These are phyloP conservation scores for Lactarius sanguifluus DNA, from an alignment of 768 basidiomycete species.

Conservation along the genomic window DNA sequence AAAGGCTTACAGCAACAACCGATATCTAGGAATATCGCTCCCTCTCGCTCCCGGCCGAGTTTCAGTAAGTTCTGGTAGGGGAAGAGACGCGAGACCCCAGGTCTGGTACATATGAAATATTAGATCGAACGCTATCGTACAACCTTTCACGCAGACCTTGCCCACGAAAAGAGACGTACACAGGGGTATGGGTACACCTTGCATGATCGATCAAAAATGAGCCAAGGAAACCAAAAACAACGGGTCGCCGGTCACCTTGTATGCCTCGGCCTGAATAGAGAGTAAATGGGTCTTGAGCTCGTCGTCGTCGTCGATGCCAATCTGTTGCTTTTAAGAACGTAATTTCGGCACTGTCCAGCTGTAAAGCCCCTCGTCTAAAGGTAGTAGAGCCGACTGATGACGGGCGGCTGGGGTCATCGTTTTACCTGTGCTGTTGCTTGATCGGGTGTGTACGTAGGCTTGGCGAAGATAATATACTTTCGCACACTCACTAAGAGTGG, in stretches of 20 bases:
- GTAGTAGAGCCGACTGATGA: not conserved
- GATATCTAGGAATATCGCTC: constrained; percentile 45
- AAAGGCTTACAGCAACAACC: constrained; percentile 45
- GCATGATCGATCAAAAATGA: not conserved
- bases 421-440: not conserved
- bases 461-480: not conserved
- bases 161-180: constrained; percentile 34
- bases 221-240: not conserved
- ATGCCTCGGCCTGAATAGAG: constrained; percentile 35
- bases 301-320: constrained; percentile 35
- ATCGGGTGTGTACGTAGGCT: not conserved
- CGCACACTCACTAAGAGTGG: not conserved
- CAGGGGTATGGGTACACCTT: constrained; percentile 38
- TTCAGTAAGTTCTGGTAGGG: constrained; percentile 36
- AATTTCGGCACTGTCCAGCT: constrained; percentile 23
- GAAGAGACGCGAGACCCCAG: constrained; percentile 32
- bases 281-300: constrained; percentile 37
- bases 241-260: constrained; percentile 34
- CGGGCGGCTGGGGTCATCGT: not conserved
- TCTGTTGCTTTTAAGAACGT: constrained; percentile 32
- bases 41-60: constrained; percentile 39
- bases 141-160: constrained; percentile 18
- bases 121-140: not conserved
- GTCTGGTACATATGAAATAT: constrained; percentile 20
- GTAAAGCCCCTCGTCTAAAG: constrained; percentile 19